Evolutionary conservation across 139 green algal species (phyloP).

Genomic region (Mychonastes homosphaera): DNA sequence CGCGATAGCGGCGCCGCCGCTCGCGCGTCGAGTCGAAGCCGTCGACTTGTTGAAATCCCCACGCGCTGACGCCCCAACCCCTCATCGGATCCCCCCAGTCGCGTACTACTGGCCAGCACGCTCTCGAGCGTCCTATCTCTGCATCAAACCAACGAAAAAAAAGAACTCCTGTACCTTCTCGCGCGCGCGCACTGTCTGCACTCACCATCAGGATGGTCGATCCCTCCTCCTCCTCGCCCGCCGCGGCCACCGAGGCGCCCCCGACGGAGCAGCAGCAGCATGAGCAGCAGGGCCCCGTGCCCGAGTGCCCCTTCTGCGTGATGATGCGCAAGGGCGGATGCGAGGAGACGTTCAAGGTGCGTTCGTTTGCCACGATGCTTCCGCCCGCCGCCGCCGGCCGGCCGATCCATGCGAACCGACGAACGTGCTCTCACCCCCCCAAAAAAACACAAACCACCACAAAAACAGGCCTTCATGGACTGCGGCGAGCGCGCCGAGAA

Average conservation of each 20-base stretch:
- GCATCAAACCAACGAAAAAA: background rate
- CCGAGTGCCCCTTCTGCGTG: constrained; percentile 22
- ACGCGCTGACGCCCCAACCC: too few species aligned
- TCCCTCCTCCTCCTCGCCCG: background rate
- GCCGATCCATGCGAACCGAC: too few species aligned
- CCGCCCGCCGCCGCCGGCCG: too few species aligned
- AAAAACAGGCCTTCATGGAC: constrained; percentile 23
- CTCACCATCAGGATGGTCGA: background rate
- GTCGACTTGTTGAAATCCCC: too few species aligned
- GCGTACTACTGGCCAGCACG: background rate
- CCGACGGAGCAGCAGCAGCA: too few species aligned
- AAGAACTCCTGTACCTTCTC: background rate
- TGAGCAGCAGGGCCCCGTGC: background rate
- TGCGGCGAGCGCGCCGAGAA: constrained; percentile 19
- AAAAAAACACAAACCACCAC: too few species aligned
- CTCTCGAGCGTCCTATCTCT: background rate
- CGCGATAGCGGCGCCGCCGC: too few species aligned
- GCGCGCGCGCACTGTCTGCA: background rate
- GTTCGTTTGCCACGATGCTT: too few species aligned
- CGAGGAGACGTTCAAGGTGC: constrained; percentile 19
- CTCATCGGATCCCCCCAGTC: too few species aligned
- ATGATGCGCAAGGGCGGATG: constrained; percentile 26
- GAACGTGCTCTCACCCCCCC: too few species aligned
- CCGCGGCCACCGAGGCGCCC: too few species aligned
- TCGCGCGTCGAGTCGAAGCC: too few species aligned